Base-by-base conservation (phyloP, 1,284 basidiomycete species). In the Uromyces viciae-fabae region DNA sequence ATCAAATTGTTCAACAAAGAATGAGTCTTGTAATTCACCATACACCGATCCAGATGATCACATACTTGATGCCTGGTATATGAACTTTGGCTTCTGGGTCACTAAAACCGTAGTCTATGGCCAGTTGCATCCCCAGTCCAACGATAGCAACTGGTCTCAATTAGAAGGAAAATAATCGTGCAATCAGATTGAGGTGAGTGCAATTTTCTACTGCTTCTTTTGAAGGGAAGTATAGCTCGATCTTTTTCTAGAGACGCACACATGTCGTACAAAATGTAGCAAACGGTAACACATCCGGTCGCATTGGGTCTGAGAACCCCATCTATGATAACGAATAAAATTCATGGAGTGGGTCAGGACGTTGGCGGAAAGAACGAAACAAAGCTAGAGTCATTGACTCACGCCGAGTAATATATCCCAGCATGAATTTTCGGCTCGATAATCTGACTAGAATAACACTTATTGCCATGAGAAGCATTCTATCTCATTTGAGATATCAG, bases 121-220 rank as follows among this genome's bases (percentile, higher is more conserved):
- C 76, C 25, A 78, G 76, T 66, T 78, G 76, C 76, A 78, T 78
- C 25, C 76, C 76, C n/a, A 78, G 76, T 42, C 76, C 76, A 25
- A 68, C 54, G 28, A 78, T 52, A 28, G 76, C 76, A 25, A 78
- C 76, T 78, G 28, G 17, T 54, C 1, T 72, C 46, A 49, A 25
- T n/a, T n/a, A n/a, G 33, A 54, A 3, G n/a, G n/a, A 19, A n/a
- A 69, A 42, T 42, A 15, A 42, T 22, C 17, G 54, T 22, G 54
- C n/a, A 40, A 40, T 74, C 19, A 52, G 68, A 11, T 71, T 49
- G 31, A 43, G 22, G 7, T 19, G 3, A 4, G 62, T 15, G 31
- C 25, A 49, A 11, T 14, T 11, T 66, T 3, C 22, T 15, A 36
- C 42, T 66, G 62, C 28, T 64, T 22, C 19, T 36, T 1, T 2